These are phyloP conservation scores for Lachnellula cervina DNA, from an alignment of 2,329 filamentous ascomycete species.

Conservation along the genomic window DNA sequence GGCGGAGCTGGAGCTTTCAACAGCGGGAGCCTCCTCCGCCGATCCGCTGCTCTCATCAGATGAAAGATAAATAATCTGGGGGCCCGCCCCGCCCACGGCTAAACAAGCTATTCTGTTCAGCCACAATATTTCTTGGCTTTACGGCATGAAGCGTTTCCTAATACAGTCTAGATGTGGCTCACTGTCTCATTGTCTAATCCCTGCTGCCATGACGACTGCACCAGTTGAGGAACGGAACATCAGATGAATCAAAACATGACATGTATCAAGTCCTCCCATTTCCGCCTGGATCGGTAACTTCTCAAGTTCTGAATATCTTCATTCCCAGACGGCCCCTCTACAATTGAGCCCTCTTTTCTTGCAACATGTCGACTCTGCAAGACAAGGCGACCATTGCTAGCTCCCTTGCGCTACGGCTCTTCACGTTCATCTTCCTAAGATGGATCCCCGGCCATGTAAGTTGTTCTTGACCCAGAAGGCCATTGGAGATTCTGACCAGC, in stretches of 20 bases:
- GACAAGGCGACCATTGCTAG: slow-evolving; percentile 30
- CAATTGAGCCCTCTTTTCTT: neutral
- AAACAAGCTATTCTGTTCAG: neutral
- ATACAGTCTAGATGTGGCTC: neutral
- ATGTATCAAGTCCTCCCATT: neutral
- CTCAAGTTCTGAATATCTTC: neutral
- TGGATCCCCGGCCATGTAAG: slow-evolving; percentile 41
- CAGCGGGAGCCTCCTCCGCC: too few relatives aligned
- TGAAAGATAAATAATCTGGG: too few relatives aligned
- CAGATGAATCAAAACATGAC: neutral
- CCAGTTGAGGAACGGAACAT: neutral
- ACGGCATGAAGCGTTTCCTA: neutral
- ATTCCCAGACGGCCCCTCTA: neutral
- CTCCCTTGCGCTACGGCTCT: slow-evolving; percentile 46
- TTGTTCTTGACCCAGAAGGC: slow-evolving; percentile 5
- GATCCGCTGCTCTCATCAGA: too few relatives aligned
- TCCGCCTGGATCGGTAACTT: neutral
- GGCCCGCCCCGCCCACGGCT: too few relatives aligned
- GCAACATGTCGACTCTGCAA: slow-evolving; percentile 22
- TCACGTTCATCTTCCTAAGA: slow-evolving; percentile 55
- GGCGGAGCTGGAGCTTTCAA: too few relatives aligned
- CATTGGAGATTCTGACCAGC: slow-evolving; percentile 1
- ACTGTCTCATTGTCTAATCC: neutral
- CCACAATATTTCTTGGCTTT: neutral
- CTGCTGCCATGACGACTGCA: neutral